Percentiles rank a stretch among this genome's conserved stretches.
Conservation (phyloP, 495 filamentous ascomycete species). For the Penicillium nucicola region DNA sequence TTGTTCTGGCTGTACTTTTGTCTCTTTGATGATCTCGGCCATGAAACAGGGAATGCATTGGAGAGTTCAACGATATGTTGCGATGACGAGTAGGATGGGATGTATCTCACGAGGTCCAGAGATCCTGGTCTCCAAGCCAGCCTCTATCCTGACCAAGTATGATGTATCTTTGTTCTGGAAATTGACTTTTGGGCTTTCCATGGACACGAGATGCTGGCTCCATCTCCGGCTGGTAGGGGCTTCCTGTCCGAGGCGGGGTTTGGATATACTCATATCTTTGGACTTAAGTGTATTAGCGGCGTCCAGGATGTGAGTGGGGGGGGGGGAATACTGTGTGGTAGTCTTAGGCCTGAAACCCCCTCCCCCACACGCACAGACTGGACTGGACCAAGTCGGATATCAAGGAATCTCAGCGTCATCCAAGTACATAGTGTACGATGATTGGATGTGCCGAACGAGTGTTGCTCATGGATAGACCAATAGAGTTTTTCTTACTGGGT, state of each 20-base stretch:
- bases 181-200: constrained; percentile 1
- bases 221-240: constrained; percentile 1
- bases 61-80: no score
- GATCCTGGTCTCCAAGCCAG: neutral
- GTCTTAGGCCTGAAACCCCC: neutral
- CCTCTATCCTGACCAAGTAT: neutral
- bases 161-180: neutral
- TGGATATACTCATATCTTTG: neutral
- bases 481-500: neutral
- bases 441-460: constrained; percentile 5
- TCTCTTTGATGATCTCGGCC: neutral
- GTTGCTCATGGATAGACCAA: constrained; percentile 4
- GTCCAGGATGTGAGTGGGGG: neutral
- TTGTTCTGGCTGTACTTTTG: neutral
- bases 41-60: no score
- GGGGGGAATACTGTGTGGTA: no score
- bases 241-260: constrained; percentile 4
- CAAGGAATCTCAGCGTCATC: constrained; percentile 26
- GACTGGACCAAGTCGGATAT: constrained; percentile 13
- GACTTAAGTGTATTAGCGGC: neutral
- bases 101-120: neutral
- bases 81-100: neutral
- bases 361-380: constrained; percentile 15
- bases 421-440: neutral
- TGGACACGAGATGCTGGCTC: neutral